Evolutionary conservation across 2,329 filamentous ascomycete genomes (phyloP), one percentile per base, ranked within the genome.

Genomic region (Colletotrichum sp.): DNA sequence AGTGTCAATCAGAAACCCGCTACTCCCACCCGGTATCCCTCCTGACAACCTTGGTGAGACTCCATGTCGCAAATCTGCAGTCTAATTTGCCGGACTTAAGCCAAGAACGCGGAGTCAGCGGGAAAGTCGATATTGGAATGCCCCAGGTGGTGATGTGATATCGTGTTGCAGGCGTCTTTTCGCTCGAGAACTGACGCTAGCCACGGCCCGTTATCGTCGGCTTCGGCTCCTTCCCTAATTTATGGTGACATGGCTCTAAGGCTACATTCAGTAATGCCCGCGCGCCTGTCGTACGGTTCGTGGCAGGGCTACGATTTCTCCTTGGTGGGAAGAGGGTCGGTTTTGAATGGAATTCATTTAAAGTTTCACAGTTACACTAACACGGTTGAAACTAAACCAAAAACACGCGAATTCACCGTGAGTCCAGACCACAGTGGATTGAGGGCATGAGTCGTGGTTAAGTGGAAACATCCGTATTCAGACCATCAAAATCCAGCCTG

Each of bases 1-100:
- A 69, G 18, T 24, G 34, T 74, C 21, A 69, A 66, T 71, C 61
- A 74, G 72, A 74, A 74, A 74, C 72, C 72, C 67, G 67, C 72
- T 67, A 71, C 67, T 71, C 71, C 48, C 30, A 32, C 61, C 36
- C 10, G 58, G 18, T 21, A 55, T 14, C 36, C 28, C 52, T 61
- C 58, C 24, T 55, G 18, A 13, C 24, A 10, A 43, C 26, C 38
- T 36, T 7, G 48, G 28, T 36, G 34, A 71, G 30, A 65, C 59
- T 61, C 24, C 72, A 66, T 66, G 72, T 43, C 14, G 24, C 3
- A 43, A 55, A n/a, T 12, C 21, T 28, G 59, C 67, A 14, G n/a
- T 55, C 16, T 30, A 14, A 71, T 66, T 71, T 38, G 67, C 14
- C 30, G 9, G 43, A 61, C 2, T 34, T n/a, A 30, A n/a, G 66